Base-by-base conservation (phyloP, 2,329 filamentous ascomycete species). In the Pseudomassariella vexata region DNA sequence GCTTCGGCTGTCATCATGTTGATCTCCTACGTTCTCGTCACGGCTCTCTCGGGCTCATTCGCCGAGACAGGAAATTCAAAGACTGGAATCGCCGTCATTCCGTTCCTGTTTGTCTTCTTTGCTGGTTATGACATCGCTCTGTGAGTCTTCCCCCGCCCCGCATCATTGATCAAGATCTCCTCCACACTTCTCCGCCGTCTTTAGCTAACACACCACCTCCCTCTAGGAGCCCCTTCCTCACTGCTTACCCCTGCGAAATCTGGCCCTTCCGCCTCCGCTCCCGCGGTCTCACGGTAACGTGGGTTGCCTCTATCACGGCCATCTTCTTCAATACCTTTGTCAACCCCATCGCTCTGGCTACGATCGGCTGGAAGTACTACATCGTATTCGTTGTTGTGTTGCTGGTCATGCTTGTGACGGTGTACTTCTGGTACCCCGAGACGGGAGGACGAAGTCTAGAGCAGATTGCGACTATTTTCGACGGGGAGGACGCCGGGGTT, bases 201-300 rank as follows among this genome's bases (percentile, higher is more conserved):
- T n/a, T n/a, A n/a, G n/a, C n/a, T n/a, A n/a, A n/a, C n/a, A n/a
- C n/a, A n/a, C n/a, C n/a, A n/a, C n/a, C n/a, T n/a, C n/a, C n/a
- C n/a, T n/a, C n/a, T n/a, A n/a, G n/a, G 9, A 40, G 38, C 5
- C 40, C 40, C 19, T 41, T 62, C 12, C 44, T 60, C 11, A 48
- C 57, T 8, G 50, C 50, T 4, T 62, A 70, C 49, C 58, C 60
- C 3, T 58, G 61, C 32, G 66, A 70, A 40, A 68, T 70, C 38
- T 48, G 68, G 36, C 65, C 66, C 4, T 70, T 63, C 53, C 60
- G 58, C 37, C 60, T 69, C 34, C 63, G 66, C 30, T 62, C 64
- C 36, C 67, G 67, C 51, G 66, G 66, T 24, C 51, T 68, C 32
- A 53, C 55, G 40, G 45, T 44, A 19, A 36, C 35, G 15, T 29